A percentile compares a stretch with the other conserved stretches of the same genome.
phyloP scores from a whole-genome alignment of 169 alveolate genomes.

The Sarcocystis neurona region DNA sequence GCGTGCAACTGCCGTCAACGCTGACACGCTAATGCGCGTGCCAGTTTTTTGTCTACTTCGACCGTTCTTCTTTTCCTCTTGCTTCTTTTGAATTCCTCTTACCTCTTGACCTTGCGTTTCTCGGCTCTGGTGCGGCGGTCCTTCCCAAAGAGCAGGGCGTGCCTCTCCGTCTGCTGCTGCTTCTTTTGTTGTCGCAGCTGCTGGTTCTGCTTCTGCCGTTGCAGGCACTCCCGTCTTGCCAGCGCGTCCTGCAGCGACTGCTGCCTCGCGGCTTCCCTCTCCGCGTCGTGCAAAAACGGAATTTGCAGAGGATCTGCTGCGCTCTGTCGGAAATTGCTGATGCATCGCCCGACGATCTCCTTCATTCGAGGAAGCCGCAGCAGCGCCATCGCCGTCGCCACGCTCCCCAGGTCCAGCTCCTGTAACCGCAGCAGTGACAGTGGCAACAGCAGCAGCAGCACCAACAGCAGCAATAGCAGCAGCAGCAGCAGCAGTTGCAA shows the following conservation, averaged over 20 bases:
- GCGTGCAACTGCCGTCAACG: too few relatives aligned
- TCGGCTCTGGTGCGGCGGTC: background rate
- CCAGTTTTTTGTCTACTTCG: background rate
- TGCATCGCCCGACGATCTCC: slow-evolving; percentile 88
- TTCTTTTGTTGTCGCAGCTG: background rate
- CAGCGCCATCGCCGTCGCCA: slow-evolving; percentile 87
- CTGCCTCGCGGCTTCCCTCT: slow-evolving; percentile 28
- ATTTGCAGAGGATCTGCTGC: slow-evolving; percentile 59
- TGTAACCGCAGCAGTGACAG: background rate
- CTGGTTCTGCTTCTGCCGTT: background rate
- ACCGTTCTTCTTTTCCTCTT: background rate
- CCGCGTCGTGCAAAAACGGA: slow-evolving; percentile 36
- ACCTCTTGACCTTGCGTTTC: slow-evolving; percentile 26
- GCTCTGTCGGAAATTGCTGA: slow-evolving; percentile 76
- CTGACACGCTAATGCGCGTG: background rate
- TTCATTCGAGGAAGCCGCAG: slow-evolving; percentile 91
- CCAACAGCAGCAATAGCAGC: too few relatives aligned
- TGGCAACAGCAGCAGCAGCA: too few relatives aligned
- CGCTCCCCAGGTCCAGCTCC: slow-evolving; percentile 85
- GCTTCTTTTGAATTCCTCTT: background rate
- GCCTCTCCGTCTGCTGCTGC: background rate
- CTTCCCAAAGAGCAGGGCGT: background rate
- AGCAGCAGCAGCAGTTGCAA: too few relatives aligned
- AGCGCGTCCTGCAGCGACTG: background rate
- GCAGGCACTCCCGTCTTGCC: background rate